Base-by-base conservation (phyloP, 163 green algal genomes). In the Volvox carteri region DNA sequence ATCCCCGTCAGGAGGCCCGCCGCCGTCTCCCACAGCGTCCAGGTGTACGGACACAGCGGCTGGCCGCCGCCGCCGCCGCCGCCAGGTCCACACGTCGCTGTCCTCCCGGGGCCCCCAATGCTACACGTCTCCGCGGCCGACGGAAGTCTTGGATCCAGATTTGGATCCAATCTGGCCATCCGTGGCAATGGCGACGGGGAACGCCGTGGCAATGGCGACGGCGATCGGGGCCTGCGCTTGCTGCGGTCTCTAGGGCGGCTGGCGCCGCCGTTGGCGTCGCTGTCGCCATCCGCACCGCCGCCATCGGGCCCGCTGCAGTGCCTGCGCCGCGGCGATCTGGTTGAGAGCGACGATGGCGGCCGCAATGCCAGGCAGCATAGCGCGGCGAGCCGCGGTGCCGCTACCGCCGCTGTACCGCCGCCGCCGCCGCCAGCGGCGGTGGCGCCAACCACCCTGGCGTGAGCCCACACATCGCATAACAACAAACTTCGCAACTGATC, bases 1-100 rank as follows among this genome's bases (percentile, higher is more conserved):
- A 18, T 1, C 52, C n/a, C 52, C 1, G 54, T 39, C 21, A 87
- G 19, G 21, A 79, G 81, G 8, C 33, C 2, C 23, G 65, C 81
- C 1, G 44, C 81, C 8, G 65, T 67, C 33, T 79, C 65, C 81
- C 81, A 87, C 8, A 87, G 19, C 5, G 48, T 65, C 46, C 48
- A 73, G 21, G 65, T 65, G 44, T 79, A 79, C 1, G 65, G 81
- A 33, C 81, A 87, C 70, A 41, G 21, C 21, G 42, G 70, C 67
- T 12, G 7, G 33, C 18, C 11, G 7, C 37, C 48, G 67, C n/a
- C 58, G 58, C 58, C 23, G 6, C 33, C 58, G 6, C 6, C 4
- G 8, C 65, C 65, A 8, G 28, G 65, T n/a, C n/a, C n/a, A n/a
- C n/a, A n/a, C n/a, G n/a, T n/a, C n/a, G n/a, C n/a, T n/a, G n/a